Percentiles rank a stretch among this genome's conserved stretches.
phyloP scores from a whole-genome alignment of 441 rosid genomes.

The Iberis amara region DNA sequence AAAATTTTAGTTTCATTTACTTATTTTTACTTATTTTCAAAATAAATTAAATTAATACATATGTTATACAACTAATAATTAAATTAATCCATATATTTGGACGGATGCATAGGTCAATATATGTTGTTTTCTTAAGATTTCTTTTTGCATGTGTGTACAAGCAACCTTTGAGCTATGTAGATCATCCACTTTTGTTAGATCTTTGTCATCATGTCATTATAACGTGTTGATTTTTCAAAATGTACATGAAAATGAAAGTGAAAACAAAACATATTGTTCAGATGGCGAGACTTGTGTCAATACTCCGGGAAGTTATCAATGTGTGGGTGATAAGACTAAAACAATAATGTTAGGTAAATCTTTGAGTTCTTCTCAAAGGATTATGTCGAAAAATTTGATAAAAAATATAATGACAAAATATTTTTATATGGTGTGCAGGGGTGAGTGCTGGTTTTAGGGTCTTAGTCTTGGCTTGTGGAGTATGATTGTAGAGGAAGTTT shows the following conservation, averaged over 20 bases:
- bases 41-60: too few relatives aligned
- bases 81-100: too few relatives aligned
- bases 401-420: neutral
- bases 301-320: neutral
- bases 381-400: too few relatives aligned
- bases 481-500: neutral
- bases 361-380: neutral
- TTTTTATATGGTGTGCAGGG: neutral
- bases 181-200: too few relatives aligned
- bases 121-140: too few relatives aligned
- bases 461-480: neutral
- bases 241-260: neutral
- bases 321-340: neutral
- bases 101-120: too few relatives aligned
- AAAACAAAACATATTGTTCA: neutral
- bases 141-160: too few relatives aligned
- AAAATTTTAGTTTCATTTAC: too few relatives aligned
- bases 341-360: neutral
- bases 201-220: too few relatives aligned
- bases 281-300: neutral
- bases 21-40: too few relatives aligned
- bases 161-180: too few relatives aligned
- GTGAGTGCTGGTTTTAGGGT: neutral
- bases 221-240: neutral
- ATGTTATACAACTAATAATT: too few relatives aligned